Conservation (phyloP, 2,329 filamentous ascomycete species). For the Phialocephala subalpina region DNA sequence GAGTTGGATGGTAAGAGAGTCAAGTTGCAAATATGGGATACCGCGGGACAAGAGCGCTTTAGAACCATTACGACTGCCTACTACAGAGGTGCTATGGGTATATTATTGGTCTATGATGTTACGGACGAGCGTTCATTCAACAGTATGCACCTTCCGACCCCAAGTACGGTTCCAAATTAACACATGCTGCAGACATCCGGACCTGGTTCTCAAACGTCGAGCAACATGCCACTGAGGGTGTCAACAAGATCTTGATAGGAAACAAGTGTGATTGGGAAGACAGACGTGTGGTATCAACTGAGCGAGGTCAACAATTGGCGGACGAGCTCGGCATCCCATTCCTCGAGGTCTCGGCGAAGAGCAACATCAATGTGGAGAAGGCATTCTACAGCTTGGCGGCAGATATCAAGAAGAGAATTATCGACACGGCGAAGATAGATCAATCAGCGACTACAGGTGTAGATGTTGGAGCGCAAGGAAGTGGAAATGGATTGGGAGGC, state of each 20-base stretch:
- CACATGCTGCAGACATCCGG: slow-evolving; percentile 77
- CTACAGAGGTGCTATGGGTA: slow-evolving; percentile 98
- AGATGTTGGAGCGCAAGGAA: slow-evolving; percentile 70
- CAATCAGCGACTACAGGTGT: slow-evolving; percentile 66
- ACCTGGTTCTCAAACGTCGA: slow-evolving; percentile 99
- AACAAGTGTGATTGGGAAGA: slow-evolving; percentile 99
- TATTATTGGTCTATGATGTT: slow-evolving; percentile 96
- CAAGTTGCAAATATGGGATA: slow-evolving; percentile 99
- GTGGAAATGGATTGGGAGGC: slow-evolving; percentile 60
- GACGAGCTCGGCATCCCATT: slow-evolving; percentile 98
- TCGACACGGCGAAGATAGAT: slow-evolving; percentile 87
- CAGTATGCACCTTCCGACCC: slow-evolving; percentile 59
- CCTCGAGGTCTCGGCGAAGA: slow-evolving; percentile 98
- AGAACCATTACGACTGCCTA: slow-evolving; percentile 98
- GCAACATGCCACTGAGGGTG: slow-evolving; percentile 97
- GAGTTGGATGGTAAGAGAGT: slow-evolving; percentile 98
- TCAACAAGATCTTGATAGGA: slow-evolving; percentile 99
- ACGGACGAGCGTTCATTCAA: slow-evolving; percentile 99
- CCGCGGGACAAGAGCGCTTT: slow-evolving; percentile 97
- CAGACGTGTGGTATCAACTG: slow-evolving; percentile 92
- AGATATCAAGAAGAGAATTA: slow-evolving; percentile 98
- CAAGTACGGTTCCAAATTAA: slow-evolving; percentile 15
- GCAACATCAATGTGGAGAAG: slow-evolving; percentile 99
- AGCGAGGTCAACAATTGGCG: slow-evolving; percentile 91
- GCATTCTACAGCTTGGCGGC: slow-evolving; percentile 94